Evolutionary conservation across 2,329 filamentous ascomycete genomes (phyloP).

Genomic region (Trichoderma harzianum): DNA sequence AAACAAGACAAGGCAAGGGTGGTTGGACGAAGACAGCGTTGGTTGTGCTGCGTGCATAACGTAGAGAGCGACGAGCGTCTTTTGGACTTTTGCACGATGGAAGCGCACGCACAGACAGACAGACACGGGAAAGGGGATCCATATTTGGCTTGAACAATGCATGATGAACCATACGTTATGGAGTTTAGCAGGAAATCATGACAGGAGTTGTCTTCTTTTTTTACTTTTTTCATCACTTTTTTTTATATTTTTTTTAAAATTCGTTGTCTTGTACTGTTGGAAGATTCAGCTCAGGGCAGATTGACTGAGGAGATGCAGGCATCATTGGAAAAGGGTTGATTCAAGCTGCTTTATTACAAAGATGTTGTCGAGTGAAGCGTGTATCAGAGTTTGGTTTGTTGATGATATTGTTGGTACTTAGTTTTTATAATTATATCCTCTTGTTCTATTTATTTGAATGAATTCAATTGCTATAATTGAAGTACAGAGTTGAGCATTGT

Average conservation of each 20-base stretch:
- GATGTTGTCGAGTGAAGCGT: neutral
- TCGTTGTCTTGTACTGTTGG: neutral
- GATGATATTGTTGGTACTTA: neutral
- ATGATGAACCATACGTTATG: conserved; percentile 19
- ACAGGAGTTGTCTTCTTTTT: conserved; percentile 6
- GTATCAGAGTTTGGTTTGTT: neutral
- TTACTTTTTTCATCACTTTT: neutral
- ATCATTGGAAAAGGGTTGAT: neutral
- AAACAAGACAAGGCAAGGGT: neutral
- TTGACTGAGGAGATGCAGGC: neutral
- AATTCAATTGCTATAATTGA: neutral
- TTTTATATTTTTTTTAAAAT: too few species aligned
- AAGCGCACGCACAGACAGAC: neutral
- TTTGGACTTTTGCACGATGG: neutral
- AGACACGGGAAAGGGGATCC: neutral
- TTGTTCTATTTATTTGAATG: neutral
- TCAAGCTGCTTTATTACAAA: neutral
- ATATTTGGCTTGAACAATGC: conserved; percentile 13
- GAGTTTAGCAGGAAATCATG: conserved; percentile 20
- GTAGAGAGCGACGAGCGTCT: neutral
- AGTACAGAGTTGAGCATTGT: neutral
- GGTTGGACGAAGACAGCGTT: neutral
- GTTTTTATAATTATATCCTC: neutral
- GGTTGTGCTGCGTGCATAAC: neutral
- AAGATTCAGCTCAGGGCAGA: neutral